These are phyloP conservation scores for Gypsophila paniculata DNA, from an alignment of 179 eudicot genomes.

Conservation along the genomic window DNA sequence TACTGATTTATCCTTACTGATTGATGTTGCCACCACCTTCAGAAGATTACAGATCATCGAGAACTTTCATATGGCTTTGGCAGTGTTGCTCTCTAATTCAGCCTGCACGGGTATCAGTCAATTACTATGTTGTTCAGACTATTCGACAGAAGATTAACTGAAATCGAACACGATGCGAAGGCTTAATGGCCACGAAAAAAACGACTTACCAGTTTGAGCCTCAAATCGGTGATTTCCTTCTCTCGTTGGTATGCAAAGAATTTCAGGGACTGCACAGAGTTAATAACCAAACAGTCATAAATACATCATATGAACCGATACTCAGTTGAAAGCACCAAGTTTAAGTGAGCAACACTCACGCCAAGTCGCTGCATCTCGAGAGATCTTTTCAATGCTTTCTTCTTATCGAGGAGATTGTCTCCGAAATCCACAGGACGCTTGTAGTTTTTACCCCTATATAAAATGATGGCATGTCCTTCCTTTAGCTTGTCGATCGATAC, in stretches of 20 bases:
- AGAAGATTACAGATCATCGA: neutral
- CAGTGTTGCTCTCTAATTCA: conserved; percentile 23
- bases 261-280: conserved; percentile 49
- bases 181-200: neutral
- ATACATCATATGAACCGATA: neutral
- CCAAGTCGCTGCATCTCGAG: conserved; percentile 85
- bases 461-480: conserved; percentile 79
- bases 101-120: conserved; percentile 23
- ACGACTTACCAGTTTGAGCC: conserved; percentile 54
- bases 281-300: neutral
- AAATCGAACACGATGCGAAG: neutral
- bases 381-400: conserved; percentile 75
- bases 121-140: neutral
- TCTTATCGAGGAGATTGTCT: conserved; percentile 66
- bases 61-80: neutral
- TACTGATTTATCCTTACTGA: neutral
- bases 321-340: conserved; percentile 9
- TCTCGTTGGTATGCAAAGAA: conserved; percentile 71
- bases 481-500: conserved; percentile 72
- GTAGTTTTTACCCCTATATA: conserved; percentile 94
- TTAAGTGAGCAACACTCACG: conserved; percentile 45
- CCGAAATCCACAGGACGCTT: conserved; percentile 56
- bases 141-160: neutral
- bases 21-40: too few relatives aligned
- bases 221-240: conserved; percentile 52